Evolutionary conservation across 2,329 filamentous ascomycete genomes (phyloP).

Genomic region (Epichloe elymi): DNA sequence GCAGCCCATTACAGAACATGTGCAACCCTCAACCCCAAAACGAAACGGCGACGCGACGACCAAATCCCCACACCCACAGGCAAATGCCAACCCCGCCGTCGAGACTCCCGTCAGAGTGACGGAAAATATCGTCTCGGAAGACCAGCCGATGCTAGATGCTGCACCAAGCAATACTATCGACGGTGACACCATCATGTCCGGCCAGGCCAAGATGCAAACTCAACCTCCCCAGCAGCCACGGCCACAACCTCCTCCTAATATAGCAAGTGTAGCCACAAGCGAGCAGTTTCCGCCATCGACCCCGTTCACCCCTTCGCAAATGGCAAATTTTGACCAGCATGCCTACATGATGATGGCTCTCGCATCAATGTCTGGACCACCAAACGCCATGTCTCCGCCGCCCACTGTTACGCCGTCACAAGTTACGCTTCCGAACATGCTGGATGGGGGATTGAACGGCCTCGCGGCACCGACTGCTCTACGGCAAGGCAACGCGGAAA

Average conservation of each 20-base stretch:
- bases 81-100: neutral
- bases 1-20: neutral
- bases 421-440: conserved; percentile 28
- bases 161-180: neutral
- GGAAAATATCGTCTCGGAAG: conserved; percentile 2
- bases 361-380: conserved; percentile 24
- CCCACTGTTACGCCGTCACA: conserved; percentile 33
- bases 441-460: conserved; percentile 18
- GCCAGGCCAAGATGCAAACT: conserved; percentile 3
- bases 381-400: conserved; percentile 25
- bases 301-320: conserved; percentile 19
- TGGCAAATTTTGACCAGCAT: conserved; percentile 23
- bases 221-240: conserved; percentile 6
- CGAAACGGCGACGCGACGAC: neutral
- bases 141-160: conserved; percentile 10
- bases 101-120: neutral
- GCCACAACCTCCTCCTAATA: conserved; percentile 7
- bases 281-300: conserved; percentile 20
- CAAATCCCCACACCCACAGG: neutral
- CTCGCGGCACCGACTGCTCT: conserved; percentile 18
- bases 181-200: conserved; percentile 2
- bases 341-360: conserved; percentile 34
- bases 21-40: conserved; percentile 6
- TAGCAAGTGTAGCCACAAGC: conserved; percentile 7
- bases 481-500: conserved; percentile 22